Evolutionary conservation across 148 eudicot genomes (phyloP).

Genomic region (Chenopodium berlandieri): DNA sequence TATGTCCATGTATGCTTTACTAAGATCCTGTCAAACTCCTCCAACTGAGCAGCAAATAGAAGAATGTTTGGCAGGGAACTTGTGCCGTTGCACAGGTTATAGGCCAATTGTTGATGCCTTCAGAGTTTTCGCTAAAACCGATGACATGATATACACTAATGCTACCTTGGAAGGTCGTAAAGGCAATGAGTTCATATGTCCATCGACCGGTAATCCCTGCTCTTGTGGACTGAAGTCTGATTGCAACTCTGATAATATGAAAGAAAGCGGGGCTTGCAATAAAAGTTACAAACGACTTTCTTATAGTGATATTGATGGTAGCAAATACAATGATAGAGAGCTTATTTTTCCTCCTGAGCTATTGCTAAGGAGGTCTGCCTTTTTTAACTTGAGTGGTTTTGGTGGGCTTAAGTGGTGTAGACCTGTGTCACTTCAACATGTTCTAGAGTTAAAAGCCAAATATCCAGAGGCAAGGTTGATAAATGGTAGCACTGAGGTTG

Average conservation of each 20-base stretch:
- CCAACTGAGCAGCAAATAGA: conserved; percentile 88
- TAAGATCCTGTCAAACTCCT: conserved; percentile 68
- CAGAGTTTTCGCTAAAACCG: conserved; percentile 85
- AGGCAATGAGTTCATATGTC: conserved; percentile 72
- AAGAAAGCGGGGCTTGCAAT: conserved; percentile 23
- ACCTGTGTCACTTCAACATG: conserved; percentile 72
- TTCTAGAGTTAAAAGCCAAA: conserved; percentile 72
- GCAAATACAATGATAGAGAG: conserved; percentile 69
- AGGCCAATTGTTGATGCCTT: conserved; percentile 93
- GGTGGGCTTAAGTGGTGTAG: conserved; percentile 86
- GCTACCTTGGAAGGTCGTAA: conserved; percentile 30
- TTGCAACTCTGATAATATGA: conserved; percentile 24
- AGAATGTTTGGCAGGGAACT: conserved; percentile 96
- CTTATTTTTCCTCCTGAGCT: conserved; percentile 94
- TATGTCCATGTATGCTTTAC: conserved; percentile 96
- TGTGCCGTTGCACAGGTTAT: conserved; percentile 98
- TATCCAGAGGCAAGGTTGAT: conserved; percentile 78
- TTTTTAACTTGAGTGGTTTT: conserved; percentile 61
- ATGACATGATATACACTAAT: conserved; percentile 60
- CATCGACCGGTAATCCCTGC: conserved; percentile 94
- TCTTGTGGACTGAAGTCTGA: conserved; percentile 58
- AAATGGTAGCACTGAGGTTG: conserved; percentile 86
- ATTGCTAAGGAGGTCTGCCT: conserved; percentile 45
- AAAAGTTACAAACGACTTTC: conserved; percentile 46
- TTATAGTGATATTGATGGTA: conserved; percentile 76